Conservation (phyloP, 2,329 filamentous ascomycete species). For the Massarina eburnea region DNA sequence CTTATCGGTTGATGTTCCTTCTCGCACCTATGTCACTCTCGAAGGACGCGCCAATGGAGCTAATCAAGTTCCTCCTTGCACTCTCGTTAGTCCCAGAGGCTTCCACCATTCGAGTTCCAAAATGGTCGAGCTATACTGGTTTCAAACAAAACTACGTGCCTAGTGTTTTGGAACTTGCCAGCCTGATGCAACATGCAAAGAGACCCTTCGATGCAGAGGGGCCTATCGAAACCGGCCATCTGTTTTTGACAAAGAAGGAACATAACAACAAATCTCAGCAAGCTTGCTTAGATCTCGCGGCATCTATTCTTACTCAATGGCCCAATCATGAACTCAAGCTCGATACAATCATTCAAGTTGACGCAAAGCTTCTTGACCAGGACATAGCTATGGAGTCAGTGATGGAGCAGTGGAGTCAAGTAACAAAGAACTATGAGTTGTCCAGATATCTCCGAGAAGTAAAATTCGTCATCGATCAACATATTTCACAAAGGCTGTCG, state of each 20-base stretch:
- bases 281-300: slow-evolving; percentile 45
- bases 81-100: slow-evolving; percentile 48
- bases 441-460: slow-evolving; percentile 48
- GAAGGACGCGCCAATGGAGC: slow-evolving; percentile 39
- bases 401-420: slow-evolving; percentile 50
- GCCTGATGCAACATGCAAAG: slow-evolving; percentile 29
- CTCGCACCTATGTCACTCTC: slow-evolving; percentile 51
- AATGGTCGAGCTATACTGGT: slow-evolving; percentile 27
- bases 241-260: slow-evolving; percentile 28
- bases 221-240: slow-evolving; percentile 22
- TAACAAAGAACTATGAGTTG: slow-evolving; percentile 54
- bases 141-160: slow-evolving; percentile 43
- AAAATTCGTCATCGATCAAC: slow-evolving; percentile 39
- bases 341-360: slow-evolving; percentile 25
- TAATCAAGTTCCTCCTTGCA: slow-evolving; percentile 49
- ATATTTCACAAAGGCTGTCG: too few relatives aligned
- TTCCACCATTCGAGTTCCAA: slow-evolving; percentile 42
- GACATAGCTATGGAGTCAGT: slow-evolving; percentile 44
- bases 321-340: slow-evolving; percentile 42
- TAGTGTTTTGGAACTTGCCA: slow-evolving; percentile 30
- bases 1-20: slow-evolving; percentile 49
- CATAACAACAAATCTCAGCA: slow-evolving; percentile 18
- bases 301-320: slow-evolving; percentile 42
- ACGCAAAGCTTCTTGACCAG: slow-evolving; percentile 38
- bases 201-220: slow-evolving; percentile 6